These are phyloP conservation scores for Sordariomycetes sp. DNA, from an alignment of 2,329 filamentous ascomycete genomes.

Conservation along the genomic window DNA sequence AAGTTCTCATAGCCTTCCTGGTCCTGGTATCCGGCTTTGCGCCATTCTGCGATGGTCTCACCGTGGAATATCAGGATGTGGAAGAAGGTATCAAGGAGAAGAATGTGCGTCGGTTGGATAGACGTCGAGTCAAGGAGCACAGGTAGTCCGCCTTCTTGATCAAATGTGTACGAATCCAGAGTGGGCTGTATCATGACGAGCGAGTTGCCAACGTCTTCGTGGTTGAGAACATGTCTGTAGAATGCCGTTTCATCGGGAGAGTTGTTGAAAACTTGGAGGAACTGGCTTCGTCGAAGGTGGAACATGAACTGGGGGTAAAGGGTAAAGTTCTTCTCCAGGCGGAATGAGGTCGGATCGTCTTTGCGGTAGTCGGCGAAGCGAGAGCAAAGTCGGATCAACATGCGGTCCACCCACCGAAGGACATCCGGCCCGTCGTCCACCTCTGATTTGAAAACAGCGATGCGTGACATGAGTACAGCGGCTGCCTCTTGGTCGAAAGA, in stretches of 20 bases:
- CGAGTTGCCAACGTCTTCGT: conserved; percentile 94
- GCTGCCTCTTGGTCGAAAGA: conserved; percentile 98
- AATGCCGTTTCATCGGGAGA: conserved; percentile 99
- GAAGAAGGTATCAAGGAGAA: conserved; percentile 97
- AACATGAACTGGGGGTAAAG: conserved; percentile 99
- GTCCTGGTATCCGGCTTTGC: conserved; percentile 94
- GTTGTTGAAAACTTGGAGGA: conserved; percentile 98
- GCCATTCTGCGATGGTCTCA: conserved; percentile 95
- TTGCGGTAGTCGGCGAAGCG: conserved; percentile 97
- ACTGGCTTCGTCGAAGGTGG: conserved; percentile 91
- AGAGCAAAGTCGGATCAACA: conserved; percentile 94
- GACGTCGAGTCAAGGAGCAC: conserved; percentile 95
- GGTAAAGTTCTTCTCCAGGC: conserved; percentile 96
- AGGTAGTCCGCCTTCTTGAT: conserved; percentile 83
- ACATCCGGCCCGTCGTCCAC: conserved; percentile 98
- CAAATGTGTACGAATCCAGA: conserved; percentile 92
- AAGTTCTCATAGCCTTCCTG: conserved; percentile 99
- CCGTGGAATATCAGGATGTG: conserved; percentile 99
- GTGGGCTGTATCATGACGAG: conserved; percentile 99
- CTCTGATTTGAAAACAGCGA: conserved; percentile 97
- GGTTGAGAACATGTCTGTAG: conserved; percentile 91
- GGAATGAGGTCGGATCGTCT: conserved; percentile 94
- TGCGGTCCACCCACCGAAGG: conserved; percentile 92
- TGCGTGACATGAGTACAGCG: conserved; percentile 96
- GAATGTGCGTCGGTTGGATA: conserved; percentile 86